Conservation (phyloP, 768 basidiomycete species). For the Hortiboletus flavorubellus region DNA sequence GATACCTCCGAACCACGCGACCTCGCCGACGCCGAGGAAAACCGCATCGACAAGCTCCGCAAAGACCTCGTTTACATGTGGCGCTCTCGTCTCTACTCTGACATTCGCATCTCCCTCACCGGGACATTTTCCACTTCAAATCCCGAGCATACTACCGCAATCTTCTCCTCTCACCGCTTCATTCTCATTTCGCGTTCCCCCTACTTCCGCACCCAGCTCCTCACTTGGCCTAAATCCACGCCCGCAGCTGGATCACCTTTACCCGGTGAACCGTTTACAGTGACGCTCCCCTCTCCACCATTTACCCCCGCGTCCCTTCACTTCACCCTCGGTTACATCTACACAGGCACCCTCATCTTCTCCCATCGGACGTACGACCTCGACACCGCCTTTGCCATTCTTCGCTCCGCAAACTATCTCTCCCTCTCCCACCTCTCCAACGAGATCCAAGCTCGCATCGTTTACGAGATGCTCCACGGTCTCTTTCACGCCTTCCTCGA, state of each 20-base stretch:
- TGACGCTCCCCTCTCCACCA: slow-evolving; percentile 84
- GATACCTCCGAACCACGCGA: slow-evolving; percentile 49
- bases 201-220: slow-evolving; percentile 82
- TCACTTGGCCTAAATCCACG: slow-evolving; percentile 52
- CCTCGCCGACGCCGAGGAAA: slow-evolving; percentile 49
- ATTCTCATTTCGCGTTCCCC: slow-evolving; percentile 85
- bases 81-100: slow-evolving; percentile 90
- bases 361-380: slow-evolving; percentile 93
- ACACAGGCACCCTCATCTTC: slow-evolving; percentile 91
- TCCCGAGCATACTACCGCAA: slow-evolving; percentile 69
- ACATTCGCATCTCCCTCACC: slow-evolving; percentile 78
- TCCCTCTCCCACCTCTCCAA: slow-evolving; percentile 65
- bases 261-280: slow-evolving; percentile 46
- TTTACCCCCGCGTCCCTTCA: slow-evolving; percentile 94
- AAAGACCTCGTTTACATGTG: slow-evolving; percentile 97
- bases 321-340: slow-evolving; percentile 92
- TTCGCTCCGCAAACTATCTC: slow-evolving; percentile 80
- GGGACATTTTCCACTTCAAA: slow-evolving; percentile 62
- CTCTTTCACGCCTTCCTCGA: slow-evolving; percentile 81
- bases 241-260: slow-evolving; percentile 23
- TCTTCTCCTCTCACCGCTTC: slow-evolving; percentile 92
- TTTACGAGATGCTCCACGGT: slow-evolving; percentile 87
- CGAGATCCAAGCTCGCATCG: slow-evolving; percentile 80
- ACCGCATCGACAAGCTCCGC: slow-evolving; percentile 77
- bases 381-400: slow-evolving; percentile 85